These are phyloP conservation scores for Aureobasidium melanogenum DNA, from an alignment of 2,329 filamentous ascomycete genomes.

Conservation along the genomic window DNA sequence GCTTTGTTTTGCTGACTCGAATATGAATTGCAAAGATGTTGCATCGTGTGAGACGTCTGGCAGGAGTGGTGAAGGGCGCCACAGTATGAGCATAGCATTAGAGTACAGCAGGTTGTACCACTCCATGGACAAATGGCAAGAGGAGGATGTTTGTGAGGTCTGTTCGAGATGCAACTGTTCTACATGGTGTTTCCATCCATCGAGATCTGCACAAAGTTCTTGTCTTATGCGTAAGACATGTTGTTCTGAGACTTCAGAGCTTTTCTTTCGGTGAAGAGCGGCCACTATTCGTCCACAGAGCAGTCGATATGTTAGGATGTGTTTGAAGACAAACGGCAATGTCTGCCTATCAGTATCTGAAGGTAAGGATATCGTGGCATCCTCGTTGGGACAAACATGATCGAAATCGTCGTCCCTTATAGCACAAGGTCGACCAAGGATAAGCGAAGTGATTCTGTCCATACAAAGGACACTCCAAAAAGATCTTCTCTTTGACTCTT, in stretches of 20 bases:
- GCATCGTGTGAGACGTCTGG: constrained; percentile 15
- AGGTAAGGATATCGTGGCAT: constrained; percentile 8
- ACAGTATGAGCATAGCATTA: constrained; percentile 36
- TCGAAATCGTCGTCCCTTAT: constrained; percentile 36
- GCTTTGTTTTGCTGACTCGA: constrained; percentile 30
- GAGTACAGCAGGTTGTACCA: constrained; percentile 38
- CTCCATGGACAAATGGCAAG: constrained; percentile 33
- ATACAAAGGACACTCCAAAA: constrained; percentile 38
- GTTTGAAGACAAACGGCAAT: constrained; percentile 25
- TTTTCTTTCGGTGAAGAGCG: constrained; percentile 26
- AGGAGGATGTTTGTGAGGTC: constrained; percentile 22
- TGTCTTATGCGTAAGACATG: constrained; percentile 18
- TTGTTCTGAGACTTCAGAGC: constrained; percentile 10
- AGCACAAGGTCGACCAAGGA: constrained; percentile 33
- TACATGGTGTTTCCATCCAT: constrained; percentile 25
- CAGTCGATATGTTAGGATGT: constrained; percentile 33
- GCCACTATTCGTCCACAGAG: constrained; percentile 34
- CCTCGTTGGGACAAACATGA: constrained; percentile 26
- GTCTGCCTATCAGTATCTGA: background rate
- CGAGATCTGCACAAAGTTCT: constrained; percentile 24
- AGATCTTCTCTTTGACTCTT: constrained; percentile 31
- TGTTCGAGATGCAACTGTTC: constrained; percentile 20
- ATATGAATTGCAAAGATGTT: constrained; percentile 22
- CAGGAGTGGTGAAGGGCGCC: constrained; percentile 30
- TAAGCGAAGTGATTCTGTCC: constrained; percentile 30